Conservation (phyloP, 306 rosid genomes). For the Castanea mollissima region DNA sequence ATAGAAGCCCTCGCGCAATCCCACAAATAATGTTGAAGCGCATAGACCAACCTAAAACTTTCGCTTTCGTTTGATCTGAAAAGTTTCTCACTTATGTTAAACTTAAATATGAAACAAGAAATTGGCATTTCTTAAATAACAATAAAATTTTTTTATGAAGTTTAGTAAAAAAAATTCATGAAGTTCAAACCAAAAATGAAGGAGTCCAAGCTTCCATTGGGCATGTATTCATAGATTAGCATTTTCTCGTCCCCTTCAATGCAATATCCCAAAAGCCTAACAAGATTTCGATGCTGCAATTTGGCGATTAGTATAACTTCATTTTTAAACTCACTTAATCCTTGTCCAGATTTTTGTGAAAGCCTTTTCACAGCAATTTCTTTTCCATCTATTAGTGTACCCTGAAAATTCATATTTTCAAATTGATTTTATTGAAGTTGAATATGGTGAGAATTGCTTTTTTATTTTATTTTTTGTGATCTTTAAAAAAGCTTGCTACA, state of each 20-base stretch:
- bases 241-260: slow-evolving; percentile 47
- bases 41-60: slow-evolving; percentile 29
- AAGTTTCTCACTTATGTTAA: not conserved
- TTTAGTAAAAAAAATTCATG: too few relatives aligned
- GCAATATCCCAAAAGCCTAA: slow-evolving; percentile 64
- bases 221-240: slow-evolving; percentile 66
- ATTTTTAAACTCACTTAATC: slow-evolving; percentile 51
- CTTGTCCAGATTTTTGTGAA: slow-evolving; percentile 51
- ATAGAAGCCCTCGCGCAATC: slow-evolving; percentile 46
- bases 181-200: slow-evolving; percentile 52
- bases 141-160: too few relatives aligned
- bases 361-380: slow-evolving; percentile 69
- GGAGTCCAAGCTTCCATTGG: slow-evolving; percentile 60
- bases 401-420: slow-evolving; percentile 30
- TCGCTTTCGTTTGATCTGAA: slow-evolving; percentile 26
- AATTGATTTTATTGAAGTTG: too few relatives aligned
- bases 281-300: slow-evolving; percentile 73
- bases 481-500: too few relatives aligned
- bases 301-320: slow-evolving; percentile 58
- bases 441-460: too few relatives aligned
- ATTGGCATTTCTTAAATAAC: too few relatives aligned
- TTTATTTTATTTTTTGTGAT: too few relatives aligned
- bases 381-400: slow-evolving; percentile 40
- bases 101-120: too few relatives aligned
- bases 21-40: slow-evolving; percentile 52